A percentile compares a stretch with the other conserved stretches of the same genome.
Conservation (phyloP, 164 flowering plant species). For the Warburgia ugandensis region DNA sequence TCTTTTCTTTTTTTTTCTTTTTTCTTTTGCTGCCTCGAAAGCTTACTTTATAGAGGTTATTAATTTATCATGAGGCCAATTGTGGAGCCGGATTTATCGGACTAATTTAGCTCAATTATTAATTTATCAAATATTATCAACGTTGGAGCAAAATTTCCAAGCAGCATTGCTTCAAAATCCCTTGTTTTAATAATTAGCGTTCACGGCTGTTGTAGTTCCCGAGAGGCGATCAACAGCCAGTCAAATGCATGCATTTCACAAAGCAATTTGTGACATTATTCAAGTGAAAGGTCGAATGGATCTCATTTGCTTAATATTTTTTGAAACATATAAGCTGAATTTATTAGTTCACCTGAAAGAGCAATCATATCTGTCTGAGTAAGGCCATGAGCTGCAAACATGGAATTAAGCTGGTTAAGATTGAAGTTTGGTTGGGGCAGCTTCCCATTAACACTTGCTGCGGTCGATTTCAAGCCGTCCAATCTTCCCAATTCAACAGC, state of each 20-base stretch:
- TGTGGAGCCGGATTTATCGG: too few species aligned
- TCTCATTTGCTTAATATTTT: too few species aligned
- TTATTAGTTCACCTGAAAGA: constrained; percentile 54
- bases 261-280: too few species aligned
- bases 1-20: too few species aligned
- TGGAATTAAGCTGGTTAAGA: constrained; percentile 46
- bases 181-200: not conserved
- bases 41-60: too few species aligned
- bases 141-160: too few species aligned
- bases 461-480: constrained; percentile 58
- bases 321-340: too few species aligned
- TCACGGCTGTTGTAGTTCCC: not conserved
- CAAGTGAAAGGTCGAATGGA: not conserved
- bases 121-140: too few species aligned
- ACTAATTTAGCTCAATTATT: too few species aligned
- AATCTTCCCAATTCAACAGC: constrained; percentile 72
- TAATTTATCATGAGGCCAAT: too few species aligned
- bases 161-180: not conserved
- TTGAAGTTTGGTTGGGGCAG: constrained; percentile 61
- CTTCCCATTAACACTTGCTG: constrained; percentile 46
- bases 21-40: too few species aligned
- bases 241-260: not conserved
- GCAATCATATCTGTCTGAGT: constrained; percentile 74
- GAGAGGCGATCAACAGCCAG: not conserved
- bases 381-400: constrained; percentile 51